Evolutionary conservation across 768 basidiomycete species (phyloP).

Genomic region (Pleurotus citrinopileatus): DNA sequence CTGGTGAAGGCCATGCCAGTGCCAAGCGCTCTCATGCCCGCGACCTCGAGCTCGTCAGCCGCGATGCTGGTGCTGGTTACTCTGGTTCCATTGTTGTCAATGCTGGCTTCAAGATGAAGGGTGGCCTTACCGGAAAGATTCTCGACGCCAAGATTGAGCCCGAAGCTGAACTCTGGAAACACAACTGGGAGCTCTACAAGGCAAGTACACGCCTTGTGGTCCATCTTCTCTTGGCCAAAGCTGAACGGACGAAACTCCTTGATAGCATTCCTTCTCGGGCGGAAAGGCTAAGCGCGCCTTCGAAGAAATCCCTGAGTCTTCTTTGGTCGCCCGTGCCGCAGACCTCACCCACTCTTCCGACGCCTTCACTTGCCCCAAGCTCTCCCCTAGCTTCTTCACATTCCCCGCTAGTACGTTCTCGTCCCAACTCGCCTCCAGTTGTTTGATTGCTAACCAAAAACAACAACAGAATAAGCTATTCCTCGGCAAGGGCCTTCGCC

Average conservation of each 20-base stretch:
- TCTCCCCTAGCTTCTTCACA: background rate
- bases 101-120: slow-evolving; percentile 6
- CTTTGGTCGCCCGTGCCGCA: background rate
- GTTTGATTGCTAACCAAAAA: background rate
- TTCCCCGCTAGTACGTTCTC: background rate
- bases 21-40: slow-evolving; percentile 4
- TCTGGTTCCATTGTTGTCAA: slow-evolving; percentile 2
- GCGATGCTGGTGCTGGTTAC: slow-evolving; percentile 3
- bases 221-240: too few relatives aligned
- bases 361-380: background rate
- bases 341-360: background rate
- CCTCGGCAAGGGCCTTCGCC: too few relatives aligned
- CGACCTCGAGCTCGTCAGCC: background rate
- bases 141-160: background rate
- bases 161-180: background rate
- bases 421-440: background rate
- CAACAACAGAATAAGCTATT: background rate
- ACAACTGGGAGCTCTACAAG: slow-evolving; percentile 1
- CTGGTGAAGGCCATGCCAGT: slow-evolving; percentile 1
- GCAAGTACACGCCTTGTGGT: background rate
- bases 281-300: background rate
- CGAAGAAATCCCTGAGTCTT: background rate
- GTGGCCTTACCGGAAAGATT: slow-evolving; percentile 3
- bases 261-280: background rate
- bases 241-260: too few relatives aligned